A percentile compares a stretch with the other conserved stretches of the same genome.
phyloP scores from a whole-genome alignment of 208 protist species.

The Strigomonas galati region DNA sequence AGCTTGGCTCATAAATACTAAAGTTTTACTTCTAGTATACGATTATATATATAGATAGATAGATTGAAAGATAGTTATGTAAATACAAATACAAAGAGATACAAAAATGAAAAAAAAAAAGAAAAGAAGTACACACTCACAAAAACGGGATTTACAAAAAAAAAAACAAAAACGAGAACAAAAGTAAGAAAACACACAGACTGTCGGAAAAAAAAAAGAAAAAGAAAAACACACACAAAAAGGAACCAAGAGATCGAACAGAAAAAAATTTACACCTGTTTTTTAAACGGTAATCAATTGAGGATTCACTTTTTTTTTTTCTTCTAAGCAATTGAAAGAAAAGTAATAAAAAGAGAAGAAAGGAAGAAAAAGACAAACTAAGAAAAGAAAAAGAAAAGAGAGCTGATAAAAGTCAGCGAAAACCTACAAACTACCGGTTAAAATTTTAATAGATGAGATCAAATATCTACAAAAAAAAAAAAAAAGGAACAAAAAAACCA shows the following conservation, averaged over 20 bases:
- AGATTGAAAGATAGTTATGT: background rate
- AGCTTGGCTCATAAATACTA: background rate
- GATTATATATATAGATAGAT: constrained; percentile 19
- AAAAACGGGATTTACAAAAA: constrained; percentile 5
- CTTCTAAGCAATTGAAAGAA: constrained; percentile 2
- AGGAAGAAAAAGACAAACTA: constrained; percentile 14
- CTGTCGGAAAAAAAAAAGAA: background rate
- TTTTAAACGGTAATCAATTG: background rate
- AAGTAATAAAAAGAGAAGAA: constrained; percentile 17
- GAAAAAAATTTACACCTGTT: background rate
- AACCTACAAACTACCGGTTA: background rate
- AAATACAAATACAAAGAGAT: constrained; percentile 1
- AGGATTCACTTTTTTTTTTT: background rate
- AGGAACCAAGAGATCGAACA: background rate
- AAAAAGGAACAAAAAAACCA: constrained; percentile 11
- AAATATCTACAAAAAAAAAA: constrained; percentile 4
- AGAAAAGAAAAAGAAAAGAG: constrained; percentile 13
- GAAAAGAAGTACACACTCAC: constrained; percentile 6
- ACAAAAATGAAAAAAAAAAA: constrained; percentile 10
- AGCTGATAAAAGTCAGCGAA: background rate
- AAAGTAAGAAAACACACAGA: constrained; percentile 12
- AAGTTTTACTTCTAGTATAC: constrained; percentile 8
- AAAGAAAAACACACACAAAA: constrained; percentile 1
- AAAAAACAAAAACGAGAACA: background rate
- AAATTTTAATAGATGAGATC: too few relatives aligned